phyloP scores from a whole-genome alignment of 2,329 filamentous ascomycete genomes.

The Fusarium liriodendri region DNA sequence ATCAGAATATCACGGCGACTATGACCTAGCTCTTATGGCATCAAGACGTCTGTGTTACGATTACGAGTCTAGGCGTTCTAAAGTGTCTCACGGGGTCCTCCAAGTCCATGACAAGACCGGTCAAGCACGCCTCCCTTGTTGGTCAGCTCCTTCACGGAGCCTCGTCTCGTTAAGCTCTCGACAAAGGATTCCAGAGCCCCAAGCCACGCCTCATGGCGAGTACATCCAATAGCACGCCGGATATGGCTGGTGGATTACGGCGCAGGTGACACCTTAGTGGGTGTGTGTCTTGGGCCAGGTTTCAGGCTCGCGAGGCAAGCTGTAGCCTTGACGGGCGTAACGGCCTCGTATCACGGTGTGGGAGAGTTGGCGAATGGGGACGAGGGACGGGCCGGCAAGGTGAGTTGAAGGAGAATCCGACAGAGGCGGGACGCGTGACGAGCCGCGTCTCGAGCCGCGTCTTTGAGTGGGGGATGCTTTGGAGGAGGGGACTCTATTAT shows the following conservation, averaged over 20 bases:
- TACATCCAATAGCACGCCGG: constrained; percentile 23
- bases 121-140: constrained; percentile 3
- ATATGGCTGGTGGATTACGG: constrained; percentile 16
- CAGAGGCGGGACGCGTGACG: constrained; percentile 8
- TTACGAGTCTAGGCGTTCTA: neutral
- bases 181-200: constrained; percentile 2
- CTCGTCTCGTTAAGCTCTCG: constrained; percentile 18
- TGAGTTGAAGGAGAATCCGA: constrained; percentile 15
- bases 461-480: constrained; percentile 7
- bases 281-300: constrained; percentile 33
- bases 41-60: neutral
- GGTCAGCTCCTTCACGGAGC: constrained; percentile 25
- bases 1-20: constrained; percentile 6
- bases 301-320: constrained; percentile 19
- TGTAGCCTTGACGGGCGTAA: constrained; percentile 26
- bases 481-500: constrained; percentile 12
- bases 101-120: constrained; percentile 9
- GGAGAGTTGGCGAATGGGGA: constrained; percentile 31
- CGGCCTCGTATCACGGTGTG: constrained; percentile 36
- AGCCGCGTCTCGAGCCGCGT: constrained; percentile 33
- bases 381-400: constrained; percentile 24
- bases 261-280: constrained; percentile 36
- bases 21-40: constrained; percentile 30
- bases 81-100: constrained; percentile 16
- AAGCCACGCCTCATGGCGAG: constrained; percentile 9